A percentile compares a stretch with the other conserved stretches of the same genome.
Conservation (phyloP, 345 rosid species). For the Pseudoturritis turrita region DNA sequence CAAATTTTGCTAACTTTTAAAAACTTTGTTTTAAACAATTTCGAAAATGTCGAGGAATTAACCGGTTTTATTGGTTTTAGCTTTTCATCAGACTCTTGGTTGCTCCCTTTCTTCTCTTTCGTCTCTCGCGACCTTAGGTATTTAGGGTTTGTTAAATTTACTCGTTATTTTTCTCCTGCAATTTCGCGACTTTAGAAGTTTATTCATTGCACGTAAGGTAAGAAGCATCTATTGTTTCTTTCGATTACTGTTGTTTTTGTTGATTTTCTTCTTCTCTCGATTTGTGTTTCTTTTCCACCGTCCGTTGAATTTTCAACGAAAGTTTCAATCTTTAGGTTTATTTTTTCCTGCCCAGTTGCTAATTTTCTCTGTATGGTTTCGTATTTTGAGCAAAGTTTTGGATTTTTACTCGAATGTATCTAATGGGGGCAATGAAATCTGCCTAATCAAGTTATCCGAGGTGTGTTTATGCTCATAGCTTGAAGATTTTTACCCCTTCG, state of each 20-base stretch:
- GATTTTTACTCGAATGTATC: neutral
- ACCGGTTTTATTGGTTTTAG: no score
- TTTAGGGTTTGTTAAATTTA: conserved; percentile 22
- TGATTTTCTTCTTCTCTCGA: conserved; percentile 1
- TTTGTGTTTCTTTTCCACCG: neutral
- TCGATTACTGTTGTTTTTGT: neutral
- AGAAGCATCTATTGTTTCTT: neutral
- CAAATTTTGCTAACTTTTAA: no score
- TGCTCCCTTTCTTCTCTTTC: conserved; percentile 1
- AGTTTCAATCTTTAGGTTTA: neutral
- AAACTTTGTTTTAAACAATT: no score
- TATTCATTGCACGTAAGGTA: conserved; percentile 7
- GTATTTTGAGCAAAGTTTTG: neutral
- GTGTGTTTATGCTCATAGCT: neutral
- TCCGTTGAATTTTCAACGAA: neutral
- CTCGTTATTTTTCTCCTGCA: conserved; percentile 9
- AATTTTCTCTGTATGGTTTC: neutral
- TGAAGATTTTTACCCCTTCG: neutral
- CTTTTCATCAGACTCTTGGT: conserved; percentile 10
- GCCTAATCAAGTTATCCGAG: neutral
- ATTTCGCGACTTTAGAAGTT: neutral
- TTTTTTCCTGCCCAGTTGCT: neutral
- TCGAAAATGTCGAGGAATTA: no score
- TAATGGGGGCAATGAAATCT: neutral
- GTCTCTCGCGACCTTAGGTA: conserved; percentile 18